These are phyloP conservation scores for Penicillium simplicissimum DNA, from an alignment of 495 filamentous ascomycete species.

Conservation along the genomic window DNA sequence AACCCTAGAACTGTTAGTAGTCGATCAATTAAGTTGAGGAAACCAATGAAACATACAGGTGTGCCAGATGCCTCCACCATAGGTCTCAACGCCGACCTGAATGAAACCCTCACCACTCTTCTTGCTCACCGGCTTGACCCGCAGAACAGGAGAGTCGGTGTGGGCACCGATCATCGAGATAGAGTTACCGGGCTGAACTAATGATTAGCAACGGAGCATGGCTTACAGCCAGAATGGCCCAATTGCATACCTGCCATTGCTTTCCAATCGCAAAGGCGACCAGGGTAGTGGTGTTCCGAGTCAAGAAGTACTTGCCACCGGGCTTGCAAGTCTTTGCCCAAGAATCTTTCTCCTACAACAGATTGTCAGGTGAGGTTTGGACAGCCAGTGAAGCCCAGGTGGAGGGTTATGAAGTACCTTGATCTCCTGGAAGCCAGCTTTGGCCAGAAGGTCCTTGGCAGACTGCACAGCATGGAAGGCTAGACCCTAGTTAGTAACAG, in stretches of 20 bases:
- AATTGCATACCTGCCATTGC: constrained; percentile 69
- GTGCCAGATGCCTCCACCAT: constrained; percentile 81
- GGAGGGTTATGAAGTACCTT: constrained; percentile 48
- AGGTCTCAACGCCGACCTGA: constrained; percentile 95
- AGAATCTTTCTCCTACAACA: constrained; percentile 73
- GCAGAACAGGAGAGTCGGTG: constrained; percentile 88
- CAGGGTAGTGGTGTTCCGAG: constrained; percentile 90
- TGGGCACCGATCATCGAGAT: constrained; percentile 96
- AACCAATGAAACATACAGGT: constrained; percentile 47
- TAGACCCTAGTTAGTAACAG: constrained; percentile 40
- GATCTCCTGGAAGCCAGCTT: constrained; percentile 84
- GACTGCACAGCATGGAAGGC: constrained; percentile 93
- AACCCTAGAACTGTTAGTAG: constrained; percentile 60
- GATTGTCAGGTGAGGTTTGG: neutral
- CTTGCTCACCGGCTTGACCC: constrained; percentile 92
- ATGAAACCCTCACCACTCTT: constrained; percentile 84
- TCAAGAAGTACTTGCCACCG: constrained; percentile 95
- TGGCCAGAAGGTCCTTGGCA: constrained; percentile 68
- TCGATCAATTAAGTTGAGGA: neutral
- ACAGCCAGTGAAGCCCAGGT: neutral
- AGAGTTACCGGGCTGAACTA: constrained; percentile 73
- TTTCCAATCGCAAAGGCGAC: constrained; percentile 92
- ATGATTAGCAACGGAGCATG: constrained; percentile 5
- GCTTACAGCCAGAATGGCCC: neutral
- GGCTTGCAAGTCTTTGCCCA: constrained; percentile 80